phyloP scores from a whole-genome alignment of 2,329 filamentous ascomycete species.

The Aspergillus awamori region DNA sequence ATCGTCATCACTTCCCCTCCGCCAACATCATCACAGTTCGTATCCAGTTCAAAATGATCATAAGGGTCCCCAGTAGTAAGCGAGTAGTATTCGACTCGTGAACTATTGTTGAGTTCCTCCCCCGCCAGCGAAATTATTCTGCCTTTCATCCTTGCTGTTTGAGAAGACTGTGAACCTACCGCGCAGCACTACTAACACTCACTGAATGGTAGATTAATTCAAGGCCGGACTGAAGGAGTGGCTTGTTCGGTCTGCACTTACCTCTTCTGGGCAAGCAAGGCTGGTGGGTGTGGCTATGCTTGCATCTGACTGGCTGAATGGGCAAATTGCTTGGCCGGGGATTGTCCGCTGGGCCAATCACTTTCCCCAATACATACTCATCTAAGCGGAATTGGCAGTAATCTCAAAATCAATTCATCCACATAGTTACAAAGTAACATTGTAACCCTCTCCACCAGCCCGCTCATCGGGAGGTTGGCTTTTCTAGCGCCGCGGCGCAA shows the following conservation, averaged over 20 bases:
- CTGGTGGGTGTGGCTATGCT: slow-evolving; percentile 6
- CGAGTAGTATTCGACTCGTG: no score
- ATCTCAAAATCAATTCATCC: slow-evolving; percentile 12
- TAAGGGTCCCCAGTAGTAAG: no score
- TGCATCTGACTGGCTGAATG: background rate
- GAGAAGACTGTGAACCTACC: background rate
- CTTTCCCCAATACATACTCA: background rate
- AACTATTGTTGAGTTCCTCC: background rate
- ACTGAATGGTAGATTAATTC: background rate
- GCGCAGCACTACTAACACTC: background rate
- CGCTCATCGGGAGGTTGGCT: background rate
- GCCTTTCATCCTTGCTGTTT: background rate
- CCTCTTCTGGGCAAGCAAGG: background rate
- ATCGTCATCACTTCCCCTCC: background rate
- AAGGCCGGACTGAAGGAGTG: background rate
- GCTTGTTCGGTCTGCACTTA: slow-evolving; percentile 4
- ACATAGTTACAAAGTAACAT: slow-evolving; percentile 9
- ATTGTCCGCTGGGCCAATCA: slow-evolving; percentile 9
- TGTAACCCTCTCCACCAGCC: no score
- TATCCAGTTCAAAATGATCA: background rate
- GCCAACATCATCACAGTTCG: background rate
- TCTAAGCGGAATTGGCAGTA: slow-evolving; percentile 6
- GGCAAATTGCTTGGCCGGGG: slow-evolving; percentile 1
- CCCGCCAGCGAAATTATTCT: background rate
- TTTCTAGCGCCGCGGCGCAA: slow-evolving; percentile 13